phyloP scores from a whole-genome alignment of 2,329 filamentous ascomycete genomes.

The Biscogniauxia marginata region DNA sequence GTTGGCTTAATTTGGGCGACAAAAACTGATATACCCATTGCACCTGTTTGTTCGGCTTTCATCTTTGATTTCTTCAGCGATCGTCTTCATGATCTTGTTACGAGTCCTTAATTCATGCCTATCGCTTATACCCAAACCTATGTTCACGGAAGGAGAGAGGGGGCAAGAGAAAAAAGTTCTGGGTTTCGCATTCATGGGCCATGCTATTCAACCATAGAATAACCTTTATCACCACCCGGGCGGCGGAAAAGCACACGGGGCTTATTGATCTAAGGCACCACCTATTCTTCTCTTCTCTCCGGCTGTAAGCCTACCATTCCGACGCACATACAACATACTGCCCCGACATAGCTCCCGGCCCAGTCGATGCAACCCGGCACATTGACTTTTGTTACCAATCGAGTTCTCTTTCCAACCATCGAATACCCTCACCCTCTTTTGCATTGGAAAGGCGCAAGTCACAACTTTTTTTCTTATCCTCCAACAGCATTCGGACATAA shows the following conservation, averaged over 20 bases:
- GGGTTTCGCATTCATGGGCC: constrained; percentile 11
- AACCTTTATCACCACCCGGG: constrained; percentile 7
- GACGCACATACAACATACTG: constrained; percentile 6
- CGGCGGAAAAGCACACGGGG: constrained; percentile 7
- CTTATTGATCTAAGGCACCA: constrained; percentile 7
- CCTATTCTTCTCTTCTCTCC: constrained; percentile 5
- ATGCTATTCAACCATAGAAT: constrained; percentile 15
- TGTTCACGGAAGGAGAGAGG: constrained; percentile 13
- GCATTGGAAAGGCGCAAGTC: constrained; percentile 27
- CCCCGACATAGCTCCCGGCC: not conserved
- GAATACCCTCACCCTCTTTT: constrained; percentile 19
- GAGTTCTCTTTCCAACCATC: constrained; percentile 3
- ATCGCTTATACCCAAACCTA: constrained; percentile 24
- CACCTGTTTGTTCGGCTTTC: constrained; percentile 2
- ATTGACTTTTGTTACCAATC: not conserved
- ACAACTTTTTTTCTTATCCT: constrained; percentile 10
- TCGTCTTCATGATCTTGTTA: constrained; percentile 21
- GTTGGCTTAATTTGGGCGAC: constrained; percentile 73
- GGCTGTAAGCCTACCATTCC: constrained; percentile 7
- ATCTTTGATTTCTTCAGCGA: not conserved
- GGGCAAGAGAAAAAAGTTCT: constrained; percentile 2
- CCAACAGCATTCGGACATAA: constrained; percentile 1
- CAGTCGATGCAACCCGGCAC: not conserved
- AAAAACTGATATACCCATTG: constrained; percentile 18
- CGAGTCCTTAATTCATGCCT: constrained; percentile 23